phyloP scores from a whole-genome alignment of 2,329 filamentous ascomycete genomes.

The Tolypocladium cylindrosporum region DNA sequence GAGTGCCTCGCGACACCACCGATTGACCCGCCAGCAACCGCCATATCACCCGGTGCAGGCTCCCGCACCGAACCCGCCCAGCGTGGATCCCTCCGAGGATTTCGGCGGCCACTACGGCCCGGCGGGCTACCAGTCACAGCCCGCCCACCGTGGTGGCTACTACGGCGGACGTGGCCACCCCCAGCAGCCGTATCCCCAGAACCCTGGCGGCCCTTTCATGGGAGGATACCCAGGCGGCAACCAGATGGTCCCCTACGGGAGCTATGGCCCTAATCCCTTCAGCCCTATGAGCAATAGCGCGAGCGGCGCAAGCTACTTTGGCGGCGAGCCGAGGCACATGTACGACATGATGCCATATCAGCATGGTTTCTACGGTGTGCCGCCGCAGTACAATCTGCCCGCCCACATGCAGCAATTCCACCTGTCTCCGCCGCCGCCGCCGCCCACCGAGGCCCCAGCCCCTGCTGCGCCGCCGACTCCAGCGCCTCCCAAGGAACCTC shows the following conservation, averaged over 20 bases:
- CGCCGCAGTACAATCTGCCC: slow-evolving; percentile 7
- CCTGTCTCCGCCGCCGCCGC: slow-evolving; percentile 27
- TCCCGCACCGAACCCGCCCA: slow-evolving; percentile 41
- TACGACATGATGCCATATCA: slow-evolving; percentile 44
- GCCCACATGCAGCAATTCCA: slow-evolving; percentile 28
- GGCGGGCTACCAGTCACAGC: slow-evolving; percentile 6
- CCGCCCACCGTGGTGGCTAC: slow-evolving; percentile 17
- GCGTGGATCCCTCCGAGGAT: slow-evolving; percentile 56
- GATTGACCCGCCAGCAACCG: slow-evolving; percentile 22
- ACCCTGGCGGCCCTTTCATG: slow-evolving; percentile 35
- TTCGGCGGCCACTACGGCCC: slow-evolving; percentile 32
- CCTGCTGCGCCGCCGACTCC: slow-evolving; percentile 19
- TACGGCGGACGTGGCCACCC: slow-evolving; percentile 15
- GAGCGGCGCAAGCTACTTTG: slow-evolving; percentile 30
- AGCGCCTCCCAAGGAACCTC: slow-evolving; percentile 29
- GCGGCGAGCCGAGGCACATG: slow-evolving; percentile 24
- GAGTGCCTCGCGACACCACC: slow-evolving; percentile 19
- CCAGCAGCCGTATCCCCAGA: slow-evolving; percentile 32
- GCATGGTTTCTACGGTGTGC: slow-evolving; percentile 12
- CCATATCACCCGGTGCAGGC: slow-evolving; percentile 25
- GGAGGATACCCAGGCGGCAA: slow-evolving; percentile 24
- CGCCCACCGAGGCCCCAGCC: slow-evolving; percentile 24
- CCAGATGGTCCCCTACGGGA: slow-evolving; percentile 38
- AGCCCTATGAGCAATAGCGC: slow-evolving; percentile 27
- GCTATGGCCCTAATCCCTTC: slow-evolving; percentile 31